Evolutionary conservation across 148 eudicot species (phyloP).

Genomic region (Drosera capensis): DNA sequence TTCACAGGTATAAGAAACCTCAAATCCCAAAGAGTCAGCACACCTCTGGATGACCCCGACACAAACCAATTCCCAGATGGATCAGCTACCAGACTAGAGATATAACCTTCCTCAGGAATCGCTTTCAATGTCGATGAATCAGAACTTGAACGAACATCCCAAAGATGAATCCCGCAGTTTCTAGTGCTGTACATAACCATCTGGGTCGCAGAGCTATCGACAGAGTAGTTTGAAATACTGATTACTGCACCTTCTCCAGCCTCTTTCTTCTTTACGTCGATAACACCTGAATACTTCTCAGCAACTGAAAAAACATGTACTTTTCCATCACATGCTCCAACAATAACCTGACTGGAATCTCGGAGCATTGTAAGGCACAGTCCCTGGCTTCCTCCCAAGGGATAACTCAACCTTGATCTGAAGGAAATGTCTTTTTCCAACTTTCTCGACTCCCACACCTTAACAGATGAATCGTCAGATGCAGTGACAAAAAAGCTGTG

Average conservation of each 20-base stretch:
- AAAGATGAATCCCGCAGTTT: conserved; percentile 71
- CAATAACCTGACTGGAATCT: conserved; percentile 67
- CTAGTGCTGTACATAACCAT: conserved; percentile 82
- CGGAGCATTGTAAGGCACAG: conserved; percentile 62
- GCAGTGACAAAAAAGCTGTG: conserved; percentile 79
- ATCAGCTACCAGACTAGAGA: conserved; percentile 57
- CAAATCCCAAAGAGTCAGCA: conserved; percentile 90
- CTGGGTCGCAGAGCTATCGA: conserved; percentile 42
- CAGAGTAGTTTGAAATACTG: conserved; percentile 56
- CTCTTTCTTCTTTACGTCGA: conserved; percentile 59
- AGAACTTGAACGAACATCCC: conserved; percentile 65
- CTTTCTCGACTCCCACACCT: conserved; percentile 93
- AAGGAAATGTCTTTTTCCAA: conserved; percentile 95
- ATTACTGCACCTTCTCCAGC: conserved; percentile 78
- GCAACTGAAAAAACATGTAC: conserved; percentile 86
- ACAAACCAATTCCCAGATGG: conserved; percentile 98
- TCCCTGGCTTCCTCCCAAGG: conserved; percentile 78
- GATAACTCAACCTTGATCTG: conserved; percentile 83
- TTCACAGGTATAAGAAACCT: conserved; percentile 85
- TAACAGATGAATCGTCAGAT: conserved; percentile 97
- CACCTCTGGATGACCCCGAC: conserved; percentile 91
- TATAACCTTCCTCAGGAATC: conserved; percentile 71
- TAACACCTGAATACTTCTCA: conserved; percentile 85
- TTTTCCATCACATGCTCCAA: conserved; percentile 82
- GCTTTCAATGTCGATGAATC: conserved; percentile 65